These are phyloP conservation scores for Phytophthora multivora DNA, from an alignment of 352 stramenopile species.

Conservation along the genomic window DNA sequence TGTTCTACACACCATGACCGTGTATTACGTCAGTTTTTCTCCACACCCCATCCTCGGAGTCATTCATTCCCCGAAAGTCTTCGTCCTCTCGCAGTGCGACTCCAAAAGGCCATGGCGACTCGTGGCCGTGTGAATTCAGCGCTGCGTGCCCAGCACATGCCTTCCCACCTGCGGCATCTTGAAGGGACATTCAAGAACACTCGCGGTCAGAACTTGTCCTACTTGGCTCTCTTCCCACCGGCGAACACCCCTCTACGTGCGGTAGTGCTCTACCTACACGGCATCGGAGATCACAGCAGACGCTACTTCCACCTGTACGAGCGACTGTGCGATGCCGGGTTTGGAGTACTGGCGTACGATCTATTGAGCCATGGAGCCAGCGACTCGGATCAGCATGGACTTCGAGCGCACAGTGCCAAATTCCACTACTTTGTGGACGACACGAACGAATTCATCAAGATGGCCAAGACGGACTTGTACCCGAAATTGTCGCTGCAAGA, in stretches of 20 bases:
- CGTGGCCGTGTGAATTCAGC: slow-evolving; percentile 23
- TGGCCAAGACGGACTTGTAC: slow-evolving; percentile 44
- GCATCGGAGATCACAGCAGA: slow-evolving; percentile 49
- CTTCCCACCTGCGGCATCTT: slow-evolving; percentile 35
- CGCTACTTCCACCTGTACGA: slow-evolving; percentile 55
- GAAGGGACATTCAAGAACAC: slow-evolving; percentile 46
- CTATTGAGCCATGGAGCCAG: slow-evolving; percentile 53
- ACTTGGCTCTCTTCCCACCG: slow-evolving; percentile 45
- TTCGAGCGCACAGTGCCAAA: slow-evolving; percentile 36
- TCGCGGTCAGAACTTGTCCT: slow-evolving; percentile 46
- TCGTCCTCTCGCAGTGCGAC: background rate
- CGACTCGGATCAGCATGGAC: slow-evolving; percentile 34
- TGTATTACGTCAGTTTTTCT: slow-evolving; percentile 14
- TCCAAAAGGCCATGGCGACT: slow-evolving; percentile 9
- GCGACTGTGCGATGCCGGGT: slow-evolving; percentile 39
- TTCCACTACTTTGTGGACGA: slow-evolving; percentile 63
- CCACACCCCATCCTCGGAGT: slow-evolving; percentile 3
- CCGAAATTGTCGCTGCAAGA: slow-evolving; percentile 11
- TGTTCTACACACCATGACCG: background rate
- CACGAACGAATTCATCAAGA: slow-evolving; percentile 47
- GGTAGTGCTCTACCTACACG: slow-evolving; percentile 59
- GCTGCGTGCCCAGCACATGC: slow-evolving; percentile 45
- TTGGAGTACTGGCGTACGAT: slow-evolving; percentile 55
- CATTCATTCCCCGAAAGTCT: slow-evolving; percentile 8
- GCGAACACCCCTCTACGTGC: slow-evolving; percentile 27